These are phyloP conservation scores for Hordeum marinum DNA, from an alignment of 176 grass and related monocot genomes.

Conservation along the genomic window DNA sequence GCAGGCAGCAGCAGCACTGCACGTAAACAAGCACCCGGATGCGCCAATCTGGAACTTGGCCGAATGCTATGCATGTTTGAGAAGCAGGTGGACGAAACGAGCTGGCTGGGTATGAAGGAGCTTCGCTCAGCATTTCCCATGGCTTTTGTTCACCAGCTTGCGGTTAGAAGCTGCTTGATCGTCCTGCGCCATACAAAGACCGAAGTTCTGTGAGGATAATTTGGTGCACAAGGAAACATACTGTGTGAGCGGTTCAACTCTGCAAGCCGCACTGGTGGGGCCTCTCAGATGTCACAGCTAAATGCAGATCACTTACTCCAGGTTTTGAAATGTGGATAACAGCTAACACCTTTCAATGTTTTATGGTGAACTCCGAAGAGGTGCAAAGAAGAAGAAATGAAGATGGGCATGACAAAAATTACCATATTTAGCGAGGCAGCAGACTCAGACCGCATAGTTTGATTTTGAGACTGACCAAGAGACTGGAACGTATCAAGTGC, in stretches of 20 bases:
- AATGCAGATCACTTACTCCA: neutral
- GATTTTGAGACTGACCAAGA: constrained; percentile 78
- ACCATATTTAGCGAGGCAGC: constrained; percentile 97
- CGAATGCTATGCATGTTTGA: constrained; percentile 15
- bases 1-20: constrained; percentile 1
- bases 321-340: neutral
- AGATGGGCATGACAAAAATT: constrained; percentile 5
- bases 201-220: neutral
- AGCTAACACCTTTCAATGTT: neutral
- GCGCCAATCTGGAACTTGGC: neutral
- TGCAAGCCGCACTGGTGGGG: neutral
- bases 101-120: neutral
- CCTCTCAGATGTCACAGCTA: neutral
- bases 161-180: constrained; percentile 65
- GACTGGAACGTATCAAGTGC: constrained; percentile 79
- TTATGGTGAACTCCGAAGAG: neutral
- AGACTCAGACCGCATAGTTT: constrained; percentile 90
- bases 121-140: constrained; percentile 63
- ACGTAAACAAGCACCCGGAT: neutral
- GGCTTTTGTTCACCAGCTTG: constrained; percentile 77
- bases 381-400: neutral
- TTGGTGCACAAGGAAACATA: neutral
- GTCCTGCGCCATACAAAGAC: constrained; percentile 54
- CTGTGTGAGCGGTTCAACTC: neutral
- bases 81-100: neutral